phyloP scores from a whole-genome alignment of 768 basidiomycete genomes.

The Boletus tylopilopsis region DNA sequence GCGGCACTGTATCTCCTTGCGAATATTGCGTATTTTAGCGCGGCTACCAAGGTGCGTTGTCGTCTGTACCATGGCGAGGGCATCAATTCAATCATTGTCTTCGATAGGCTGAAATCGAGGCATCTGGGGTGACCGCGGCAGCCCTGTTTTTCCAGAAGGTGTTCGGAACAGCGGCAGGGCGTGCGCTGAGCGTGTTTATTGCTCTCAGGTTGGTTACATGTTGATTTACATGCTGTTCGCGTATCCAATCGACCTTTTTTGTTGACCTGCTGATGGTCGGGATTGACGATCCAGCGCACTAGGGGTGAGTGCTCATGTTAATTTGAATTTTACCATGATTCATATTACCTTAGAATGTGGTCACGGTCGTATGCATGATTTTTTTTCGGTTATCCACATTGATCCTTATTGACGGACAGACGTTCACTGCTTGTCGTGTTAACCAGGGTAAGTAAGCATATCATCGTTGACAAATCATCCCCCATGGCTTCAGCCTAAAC shows the following conservation, averaged over 20 bases:
- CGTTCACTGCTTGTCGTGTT: conserved; percentile 46
- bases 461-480: not conserved
- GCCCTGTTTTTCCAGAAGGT: conserved; percentile 57
- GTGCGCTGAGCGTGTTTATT: conserved; percentile 50
- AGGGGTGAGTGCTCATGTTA: conserved; percentile 22
- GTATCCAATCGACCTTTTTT: not conserved
- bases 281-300: conserved; percentile 28
- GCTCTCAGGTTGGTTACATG: conserved; percentile 43
- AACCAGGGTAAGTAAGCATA: conserved; percentile 40
- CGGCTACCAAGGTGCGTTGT: conserved; percentile 18
- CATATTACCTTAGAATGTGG: conserved; percentile 22
- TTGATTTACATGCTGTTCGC: not conserved
- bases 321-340: not conserved
- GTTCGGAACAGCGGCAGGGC: conserved; percentile 49
- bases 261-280: not conserved
- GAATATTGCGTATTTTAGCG: conserved; percentile 55
- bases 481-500: not conserved
- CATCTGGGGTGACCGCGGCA: conserved; percentile 52
- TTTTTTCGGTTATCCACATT: not conserved
- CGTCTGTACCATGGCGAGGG: not conserved
- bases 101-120: conserved; percentile 40
- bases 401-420: conserved; percentile 27
- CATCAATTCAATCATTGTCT: not conserved
- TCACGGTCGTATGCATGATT: conserved; percentile 23
- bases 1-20: conserved; percentile 50